Percentiles rank a stretch among this genome's conserved stretches.
Evolutionary conservation across 108 stramenopile species (phyloP).

Genomic region (Cylindrotheca fusiformis): DNA sequence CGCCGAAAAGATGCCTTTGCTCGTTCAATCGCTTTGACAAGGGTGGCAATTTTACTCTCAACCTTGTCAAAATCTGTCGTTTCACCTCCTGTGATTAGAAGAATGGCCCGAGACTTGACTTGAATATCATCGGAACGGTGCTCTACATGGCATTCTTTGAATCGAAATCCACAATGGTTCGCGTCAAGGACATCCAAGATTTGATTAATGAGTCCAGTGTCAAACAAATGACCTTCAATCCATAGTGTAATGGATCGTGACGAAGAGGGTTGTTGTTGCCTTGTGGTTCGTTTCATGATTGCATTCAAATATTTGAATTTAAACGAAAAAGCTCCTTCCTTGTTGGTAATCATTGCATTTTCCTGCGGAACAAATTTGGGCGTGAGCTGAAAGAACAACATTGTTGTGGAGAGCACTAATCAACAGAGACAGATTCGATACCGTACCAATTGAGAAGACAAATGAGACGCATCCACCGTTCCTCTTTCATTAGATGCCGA

Average conservation of each 20-base stretch:
- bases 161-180: conserved; percentile 54
- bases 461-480: conserved; percentile 4
- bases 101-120: conserved; percentile 37
- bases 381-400: too few species aligned
- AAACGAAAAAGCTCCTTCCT: conserved; percentile 9
- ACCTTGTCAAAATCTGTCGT: conserved; percentile 31
- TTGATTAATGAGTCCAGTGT: conserved; percentile 84
- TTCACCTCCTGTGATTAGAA: conserved; percentile 41
- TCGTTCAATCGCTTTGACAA: conserved; percentile 41
- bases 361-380: too few species aligned
- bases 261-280: conserved; percentile 1
- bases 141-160: conserved; percentile 56
- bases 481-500: background rate
- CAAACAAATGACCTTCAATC: conserved; percentile 59
- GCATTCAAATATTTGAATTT: conserved; percentile 23
- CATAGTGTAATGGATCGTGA: conserved; percentile 8
- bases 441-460: conserved; percentile 7
- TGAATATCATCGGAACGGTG: conserved; percentile 3
- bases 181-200: conserved; percentile 72
- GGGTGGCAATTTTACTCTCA: conserved; percentile 39
- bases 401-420: too few species aligned
- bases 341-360: conserved; percentile 26
- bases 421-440: too few species aligned
- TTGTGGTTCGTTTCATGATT: conserved; percentile 13
- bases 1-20: conserved; percentile 56